phyloP scores from a whole-genome alignment of 495 filamentous ascomycete species.

The Aeminium ludgeri region DNA sequence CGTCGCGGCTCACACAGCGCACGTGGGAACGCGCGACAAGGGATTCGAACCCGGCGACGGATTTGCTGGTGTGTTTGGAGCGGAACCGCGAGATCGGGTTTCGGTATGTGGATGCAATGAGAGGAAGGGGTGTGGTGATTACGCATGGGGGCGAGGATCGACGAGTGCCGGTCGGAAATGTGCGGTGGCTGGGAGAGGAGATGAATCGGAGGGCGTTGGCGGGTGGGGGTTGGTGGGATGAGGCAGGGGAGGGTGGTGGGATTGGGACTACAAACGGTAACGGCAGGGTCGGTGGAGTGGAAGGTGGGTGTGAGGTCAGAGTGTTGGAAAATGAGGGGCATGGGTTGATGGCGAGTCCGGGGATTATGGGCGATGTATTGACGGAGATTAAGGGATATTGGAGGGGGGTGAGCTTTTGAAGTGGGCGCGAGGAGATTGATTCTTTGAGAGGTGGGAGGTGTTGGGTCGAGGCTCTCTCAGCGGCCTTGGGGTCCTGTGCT shows the following conservation, averaged over 20 bases:
- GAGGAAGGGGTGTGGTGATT: conserved; percentile 74
- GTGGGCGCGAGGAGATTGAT: no score
- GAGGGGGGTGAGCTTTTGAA: no score
- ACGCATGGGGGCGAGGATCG: conserved; percentile 87
- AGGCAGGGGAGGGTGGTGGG: not conserved
- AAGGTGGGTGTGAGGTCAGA: conserved; percentile 48
- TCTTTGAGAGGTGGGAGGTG: no score
- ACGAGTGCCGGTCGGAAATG: conserved; percentile 86
- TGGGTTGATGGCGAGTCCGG: conserved; percentile 86
- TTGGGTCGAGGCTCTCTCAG: no score
- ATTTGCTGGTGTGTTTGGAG: conserved; percentile 84
- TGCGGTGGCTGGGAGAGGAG: conserved; percentile 80
- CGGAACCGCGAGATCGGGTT: conserved; percentile 86
- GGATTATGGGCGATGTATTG: conserved; percentile 80
- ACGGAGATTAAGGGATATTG: conserved; percentile 89
- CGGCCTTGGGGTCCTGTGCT: no score
- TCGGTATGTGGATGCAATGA: conserved; percentile 88
- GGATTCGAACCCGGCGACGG: conserved; percentile 83
- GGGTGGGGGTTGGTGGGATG: not conserved
- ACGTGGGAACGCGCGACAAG: conserved; percentile 93
- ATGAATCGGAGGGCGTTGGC: conserved; percentile 53
- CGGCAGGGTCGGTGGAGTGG: not conserved
- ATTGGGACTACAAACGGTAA: conserved; percentile 2
- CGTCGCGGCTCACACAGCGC: conserved; percentile 68
- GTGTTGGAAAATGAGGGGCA: conserved; percentile 87